Conservation (phyloP, 768 basidiomycete species). For the Gyrodon lividus region DNA sequence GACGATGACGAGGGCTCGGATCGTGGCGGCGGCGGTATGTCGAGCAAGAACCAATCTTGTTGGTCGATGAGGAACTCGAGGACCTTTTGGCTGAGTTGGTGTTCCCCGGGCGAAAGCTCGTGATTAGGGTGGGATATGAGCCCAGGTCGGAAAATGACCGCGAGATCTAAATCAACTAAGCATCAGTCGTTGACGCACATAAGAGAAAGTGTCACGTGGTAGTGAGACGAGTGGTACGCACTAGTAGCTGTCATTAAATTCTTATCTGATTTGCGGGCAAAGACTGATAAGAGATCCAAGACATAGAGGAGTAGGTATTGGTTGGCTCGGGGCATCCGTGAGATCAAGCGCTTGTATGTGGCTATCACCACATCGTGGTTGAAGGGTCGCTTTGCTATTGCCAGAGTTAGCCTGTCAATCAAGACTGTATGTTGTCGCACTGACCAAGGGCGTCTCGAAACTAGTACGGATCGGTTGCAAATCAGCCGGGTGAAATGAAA, state of each 20-base stretch:
- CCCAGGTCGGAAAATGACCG: constrained; percentile 96
- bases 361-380: constrained; percentile 72
- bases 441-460: constrained; percentile 79
- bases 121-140: constrained; percentile 87
- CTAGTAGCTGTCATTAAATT: constrained; percentile 96
- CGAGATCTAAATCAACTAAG: constrained; percentile 63
- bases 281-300: constrained; percentile 92
- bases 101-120: constrained; percentile 82
- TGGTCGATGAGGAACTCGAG: constrained; percentile 96
- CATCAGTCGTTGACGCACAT: neutral
- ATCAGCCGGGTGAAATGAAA: constrained; percentile 12
- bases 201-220: neutral
- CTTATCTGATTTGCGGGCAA: constrained; percentile 85
- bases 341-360: constrained; percentile 83
- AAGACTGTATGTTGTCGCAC: constrained; percentile 15
- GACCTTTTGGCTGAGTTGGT: constrained; percentile 84
- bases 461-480: constrained; percentile 34
- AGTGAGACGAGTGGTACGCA: constrained; percentile 40
- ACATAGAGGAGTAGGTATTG: constrained; percentile 98
- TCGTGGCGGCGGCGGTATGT: constrained; percentile 69
- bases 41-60: constrained; percentile 93
- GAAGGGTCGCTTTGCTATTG: constrained; percentile 61
- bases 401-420: constrained; percentile 14
- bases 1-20: constrained; percentile 28
- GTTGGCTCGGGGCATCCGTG: constrained; percentile 80